Evolutionary conservation across 768 basidiomycete genomes (phyloP).

Genomic region (Boletus reticulatus): DNA sequence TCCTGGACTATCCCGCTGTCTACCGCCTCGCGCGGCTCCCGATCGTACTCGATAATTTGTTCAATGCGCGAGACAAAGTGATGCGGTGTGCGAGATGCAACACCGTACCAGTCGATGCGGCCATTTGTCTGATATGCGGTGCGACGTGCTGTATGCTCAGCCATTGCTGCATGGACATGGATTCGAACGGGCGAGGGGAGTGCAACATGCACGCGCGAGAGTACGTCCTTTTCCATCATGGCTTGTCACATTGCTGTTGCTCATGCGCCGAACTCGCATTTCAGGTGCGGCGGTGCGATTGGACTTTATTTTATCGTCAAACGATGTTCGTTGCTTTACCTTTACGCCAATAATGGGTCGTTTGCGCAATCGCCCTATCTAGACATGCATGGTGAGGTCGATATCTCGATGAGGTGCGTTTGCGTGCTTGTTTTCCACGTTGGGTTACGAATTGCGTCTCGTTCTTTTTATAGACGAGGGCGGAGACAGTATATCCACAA

Average conservation of each 20-base stretch:
- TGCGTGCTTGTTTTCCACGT: background rate
- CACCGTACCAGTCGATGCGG: slow-evolving; percentile 79
- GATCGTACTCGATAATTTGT: slow-evolving; percentile 76
- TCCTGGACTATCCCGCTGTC: slow-evolving; percentile 76
- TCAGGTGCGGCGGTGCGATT: slow-evolving; percentile 84
- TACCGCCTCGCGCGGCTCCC: slow-evolving; percentile 87
- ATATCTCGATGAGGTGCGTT: slow-evolving; percentile 83
- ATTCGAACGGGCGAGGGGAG: slow-evolving; percentile 66
- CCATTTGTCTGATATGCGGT: slow-evolving; percentile 91
- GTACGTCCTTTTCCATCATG: slow-evolving; percentile 38
- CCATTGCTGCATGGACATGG: slow-evolving; percentile 80
- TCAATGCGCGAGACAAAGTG: slow-evolving; percentile 69
- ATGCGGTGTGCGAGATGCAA: slow-evolving; percentile 76
- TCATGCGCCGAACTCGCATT: too few species aligned
- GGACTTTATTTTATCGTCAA: slow-evolving; percentile 92
- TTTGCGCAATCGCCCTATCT: slow-evolving; percentile 89
- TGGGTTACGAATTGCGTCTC: background rate
- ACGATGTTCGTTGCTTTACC: slow-evolving; percentile 84
- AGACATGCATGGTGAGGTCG: slow-evolving; percentile 92
- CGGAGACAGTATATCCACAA: slow-evolving; percentile 85
- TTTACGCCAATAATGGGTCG: slow-evolving; percentile 87
- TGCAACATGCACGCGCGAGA: slow-evolving; percentile 95
- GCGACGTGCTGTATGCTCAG: slow-evolving; percentile 85
- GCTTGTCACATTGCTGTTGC: too few species aligned
- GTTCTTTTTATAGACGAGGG: slow-evolving; percentile 57